phyloP scores from a whole-genome alignment of 1,284 basidiomycete genomes.

The Ustilago bromivora region DNA sequence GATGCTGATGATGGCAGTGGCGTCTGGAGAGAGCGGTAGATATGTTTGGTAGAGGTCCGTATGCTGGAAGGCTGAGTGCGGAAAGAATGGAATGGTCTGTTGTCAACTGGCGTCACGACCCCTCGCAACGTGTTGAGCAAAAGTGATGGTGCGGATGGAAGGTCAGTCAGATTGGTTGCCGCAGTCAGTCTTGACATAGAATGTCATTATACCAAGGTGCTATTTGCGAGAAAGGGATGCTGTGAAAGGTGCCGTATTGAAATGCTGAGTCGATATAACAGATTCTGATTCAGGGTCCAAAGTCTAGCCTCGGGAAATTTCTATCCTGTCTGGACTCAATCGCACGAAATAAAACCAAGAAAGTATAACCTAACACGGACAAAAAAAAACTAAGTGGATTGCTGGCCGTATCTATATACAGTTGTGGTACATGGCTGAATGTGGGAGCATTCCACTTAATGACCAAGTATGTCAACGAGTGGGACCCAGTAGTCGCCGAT shows the following conservation, averaged over 20 bases:
- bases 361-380: too few relatives aligned
- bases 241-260: neutral
- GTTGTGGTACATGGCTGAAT: too few relatives aligned
- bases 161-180: neutral
- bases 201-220: neutral
- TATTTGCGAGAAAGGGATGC: neutral
- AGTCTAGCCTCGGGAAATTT: too few relatives aligned
- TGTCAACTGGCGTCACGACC: neutral
- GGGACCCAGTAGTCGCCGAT: too few relatives aligned
- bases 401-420: too few relatives aligned
- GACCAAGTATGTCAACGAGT: too few relatives aligned
- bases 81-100: neutral
- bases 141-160: neutral
- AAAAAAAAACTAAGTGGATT: too few relatives aligned
- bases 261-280: slow-evolving; percentile 3
- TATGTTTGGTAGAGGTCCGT: neutral
- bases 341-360: too few relatives aligned
- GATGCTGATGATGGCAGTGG: neutral
- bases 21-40: neutral
- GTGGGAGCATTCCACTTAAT: too few relatives aligned
- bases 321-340: too few relatives aligned
- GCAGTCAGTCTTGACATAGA: neutral
- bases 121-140: neutral
- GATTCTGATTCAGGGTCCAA: slow-evolving; percentile 25
- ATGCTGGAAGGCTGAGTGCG: neutral